A percentile compares a stretch with the other conserved stretches of the same genome.
Evolutionary conservation across 2,329 filamentous ascomycete genomes (phyloP).

Genomic region (Penicillium fuscoglaucum): DNA sequence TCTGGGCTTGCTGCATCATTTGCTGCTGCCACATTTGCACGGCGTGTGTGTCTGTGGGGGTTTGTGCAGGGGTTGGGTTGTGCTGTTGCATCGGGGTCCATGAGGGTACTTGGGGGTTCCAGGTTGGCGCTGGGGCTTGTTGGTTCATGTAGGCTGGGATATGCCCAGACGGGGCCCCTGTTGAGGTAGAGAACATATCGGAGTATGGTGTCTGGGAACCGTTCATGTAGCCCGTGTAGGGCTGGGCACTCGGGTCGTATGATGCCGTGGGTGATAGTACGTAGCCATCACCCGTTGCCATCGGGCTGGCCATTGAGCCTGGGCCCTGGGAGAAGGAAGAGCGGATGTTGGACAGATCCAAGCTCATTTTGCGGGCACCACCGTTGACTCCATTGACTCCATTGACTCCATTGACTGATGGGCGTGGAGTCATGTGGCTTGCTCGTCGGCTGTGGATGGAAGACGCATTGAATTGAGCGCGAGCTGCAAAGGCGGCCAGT

Average conservation of each 20-base stretch:
- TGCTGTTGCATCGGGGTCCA: conserved; percentile 27
- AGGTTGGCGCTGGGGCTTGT: conserved; percentile 16
- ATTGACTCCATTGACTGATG: conserved; percentile 29
- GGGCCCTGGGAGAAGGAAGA: conserved; percentile 29
- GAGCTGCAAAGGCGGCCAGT: conserved; percentile 36
- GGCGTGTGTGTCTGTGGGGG: conserved; percentile 23
- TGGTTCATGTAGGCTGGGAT: conserved; percentile 33
- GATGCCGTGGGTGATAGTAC: conserved; percentile 29
- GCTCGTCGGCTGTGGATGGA: conserved; percentile 33
- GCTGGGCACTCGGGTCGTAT: conserved; percentile 24
- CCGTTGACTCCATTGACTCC: conserved; percentile 30
- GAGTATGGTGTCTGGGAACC: conserved; percentile 22
- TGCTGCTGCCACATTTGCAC: conserved; percentile 31
- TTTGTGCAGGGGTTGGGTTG: conserved; percentile 21
- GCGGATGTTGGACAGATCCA: conserved; percentile 35
- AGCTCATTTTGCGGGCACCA: conserved; percentile 36
- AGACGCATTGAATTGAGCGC: conserved; percentile 14
- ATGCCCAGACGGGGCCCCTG: conserved; percentile 20
- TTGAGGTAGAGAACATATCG: conserved; percentile 19
- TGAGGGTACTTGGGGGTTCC: conserved; percentile 19
- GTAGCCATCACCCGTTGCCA: conserved; percentile 24
- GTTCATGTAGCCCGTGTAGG: conserved; percentile 27
- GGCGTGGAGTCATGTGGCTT: conserved; percentile 26
- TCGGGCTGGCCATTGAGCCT: conserved; percentile 30
- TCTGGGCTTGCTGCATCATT: conserved; percentile 29